A percentile compares a stretch with the other conserved stretches of the same genome.
Conservation (phyloP, 2,329 filamentous ascomycete species). For the Cladosporium sphaerospermum region DNA sequence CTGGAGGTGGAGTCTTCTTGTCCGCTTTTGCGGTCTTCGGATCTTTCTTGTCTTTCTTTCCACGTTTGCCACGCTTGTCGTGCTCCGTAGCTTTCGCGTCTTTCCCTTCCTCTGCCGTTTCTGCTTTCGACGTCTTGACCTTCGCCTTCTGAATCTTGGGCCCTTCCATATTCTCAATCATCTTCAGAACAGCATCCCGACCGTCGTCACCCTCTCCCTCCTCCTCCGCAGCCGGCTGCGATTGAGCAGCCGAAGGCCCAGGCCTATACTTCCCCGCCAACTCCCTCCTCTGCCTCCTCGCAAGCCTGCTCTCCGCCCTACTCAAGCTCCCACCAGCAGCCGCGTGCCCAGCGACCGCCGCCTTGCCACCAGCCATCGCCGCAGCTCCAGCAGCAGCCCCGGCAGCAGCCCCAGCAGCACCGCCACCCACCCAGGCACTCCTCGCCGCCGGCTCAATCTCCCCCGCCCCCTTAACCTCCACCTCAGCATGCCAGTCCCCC, state of each 20-base stretch:
- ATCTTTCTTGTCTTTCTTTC: background rate
- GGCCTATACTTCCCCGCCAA: constrained; percentile 16
- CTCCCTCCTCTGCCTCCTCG: constrained; percentile 16
- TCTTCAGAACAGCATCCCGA: constrained; percentile 16
- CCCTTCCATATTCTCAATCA: constrained; percentile 18
- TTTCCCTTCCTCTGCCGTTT: background rate
- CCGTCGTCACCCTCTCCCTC: constrained; percentile 6
- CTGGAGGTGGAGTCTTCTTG: background rate
- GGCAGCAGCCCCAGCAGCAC: background rate
- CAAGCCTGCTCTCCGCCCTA: constrained; percentile 4
- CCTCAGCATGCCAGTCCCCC: constrained; percentile 13
- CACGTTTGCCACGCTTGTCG: background rate
- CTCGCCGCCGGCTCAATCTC: background rate
- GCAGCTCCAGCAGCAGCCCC: background rate
- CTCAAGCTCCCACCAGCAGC: background rate
- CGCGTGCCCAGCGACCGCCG: background rate
- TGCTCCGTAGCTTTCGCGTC: background rate
- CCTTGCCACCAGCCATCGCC: too few species aligned
- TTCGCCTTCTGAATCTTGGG: constrained; percentile 4
- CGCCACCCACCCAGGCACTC: background rate
- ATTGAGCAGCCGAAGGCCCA: background rate
- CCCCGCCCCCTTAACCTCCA: constrained; percentile 11
- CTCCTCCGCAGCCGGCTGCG: background rate
- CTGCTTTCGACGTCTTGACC: constrained; percentile 8
- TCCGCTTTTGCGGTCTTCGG: constrained; percentile 6